Evolutionary conservation across 495 filamentous ascomycete species (phyloP), one percentile per base, ranked within the genome.

Genomic region (Apiosordaria backusii): DNA sequence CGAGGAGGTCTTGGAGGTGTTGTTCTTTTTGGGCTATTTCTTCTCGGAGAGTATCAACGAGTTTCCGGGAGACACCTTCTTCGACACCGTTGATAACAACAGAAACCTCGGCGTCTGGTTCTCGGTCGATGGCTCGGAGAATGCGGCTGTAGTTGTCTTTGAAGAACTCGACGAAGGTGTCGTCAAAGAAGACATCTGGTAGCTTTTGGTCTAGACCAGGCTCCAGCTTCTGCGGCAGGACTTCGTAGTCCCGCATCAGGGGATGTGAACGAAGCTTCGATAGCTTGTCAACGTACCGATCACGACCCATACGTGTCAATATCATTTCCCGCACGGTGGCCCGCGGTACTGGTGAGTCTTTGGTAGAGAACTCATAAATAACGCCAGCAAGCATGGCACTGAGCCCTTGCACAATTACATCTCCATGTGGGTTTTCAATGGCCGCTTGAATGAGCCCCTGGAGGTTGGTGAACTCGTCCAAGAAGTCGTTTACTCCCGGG

Each of bases 351-450:
- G 96, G 93, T 0, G 93, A 97, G 75, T 98, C 93, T 72, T 96
- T 97, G 10, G 93, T 97, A 21, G 93, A 97, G 70, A 98, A 99
- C 72, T 99, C 95, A 72, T 98, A 99, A 24, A 97, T 81, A 35
- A 96, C 90, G 40, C 93, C 96, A 4, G 97, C 80, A 3, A 98
- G 79, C 68, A 91, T 86, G 15, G 92, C 89, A 74, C 88, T 93
- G 21, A 99, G 81, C 1, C 95, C 95, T 67, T 91, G 89, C 22
- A 92, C 82, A 55, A 97, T 79, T 40, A 81, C 78, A 63, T 86
- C 86, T 61, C 86, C 85, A 29, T 88, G 85, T 35, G 88, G 86
- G 50, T 89, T 86, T 65, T 77, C 77, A 29, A 81, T 71, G 19
- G 79, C 77, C 45, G 77, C 80, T 71, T 93, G 89, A 25, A 96